A percentile compares a stretch with the other conserved stretches of the same genome.
Conservation (phyloP, 345 rosid genomes). For the Hibiscus mutabilis region DNA sequence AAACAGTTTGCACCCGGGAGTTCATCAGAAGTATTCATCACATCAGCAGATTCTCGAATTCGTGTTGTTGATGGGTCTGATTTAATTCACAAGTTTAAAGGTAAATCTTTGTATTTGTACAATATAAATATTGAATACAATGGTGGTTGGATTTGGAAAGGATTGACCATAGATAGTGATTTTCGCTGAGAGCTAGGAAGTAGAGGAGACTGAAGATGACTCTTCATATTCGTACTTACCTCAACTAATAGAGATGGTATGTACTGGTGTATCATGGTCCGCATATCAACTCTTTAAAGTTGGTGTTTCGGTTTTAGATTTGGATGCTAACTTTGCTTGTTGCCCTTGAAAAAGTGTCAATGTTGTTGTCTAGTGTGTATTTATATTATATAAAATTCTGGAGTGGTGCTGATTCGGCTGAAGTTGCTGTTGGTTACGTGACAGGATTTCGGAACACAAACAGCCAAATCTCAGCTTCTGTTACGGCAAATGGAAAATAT, state of each 20-base stretch:
- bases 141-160: not conserved
- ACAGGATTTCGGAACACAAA: not conserved
- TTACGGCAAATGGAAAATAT: not conserved
- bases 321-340: not conserved
- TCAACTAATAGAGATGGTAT: not conserved
- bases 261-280: not conserved
- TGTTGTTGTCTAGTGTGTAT: not conserved
- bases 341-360: not conserved
- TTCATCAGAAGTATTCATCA: not conserved
- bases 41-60: not conserved
- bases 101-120: not conserved
- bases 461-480: not conserved
- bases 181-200: not conserved
- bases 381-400: not conserved
- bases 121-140: not conserved
- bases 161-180: not conserved
- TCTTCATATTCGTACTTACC: not conserved
- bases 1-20: not conserved
- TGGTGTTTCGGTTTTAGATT: not conserved
- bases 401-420: not conserved
- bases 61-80: not conserved
- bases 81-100: not conserved
- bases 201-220: not conserved
- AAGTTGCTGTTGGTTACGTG: not conserved
- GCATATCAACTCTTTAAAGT: not conserved